Conservation (phyloP, 192 early-diverging fungal genomes). For the Paraglomus occultum region DNA sequence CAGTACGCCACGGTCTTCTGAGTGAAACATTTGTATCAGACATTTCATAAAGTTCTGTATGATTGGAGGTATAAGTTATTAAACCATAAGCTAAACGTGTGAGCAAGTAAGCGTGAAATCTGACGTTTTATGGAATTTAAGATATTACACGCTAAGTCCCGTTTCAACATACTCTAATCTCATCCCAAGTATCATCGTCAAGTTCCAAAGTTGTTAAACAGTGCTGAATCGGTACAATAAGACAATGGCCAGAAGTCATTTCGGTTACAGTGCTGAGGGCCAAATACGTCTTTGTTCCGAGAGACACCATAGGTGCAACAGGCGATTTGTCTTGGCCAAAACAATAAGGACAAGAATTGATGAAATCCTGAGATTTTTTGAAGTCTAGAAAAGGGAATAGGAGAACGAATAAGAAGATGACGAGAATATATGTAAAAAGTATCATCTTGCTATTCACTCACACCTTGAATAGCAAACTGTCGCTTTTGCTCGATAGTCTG, state of each 20-base stretch:
- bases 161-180: conserved; percentile 68
- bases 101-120: neutral
- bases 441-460: neutral
- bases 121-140: neutral
- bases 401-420: conserved; percentile 4
- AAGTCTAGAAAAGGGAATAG: conserved; percentile 51
- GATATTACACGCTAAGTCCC: neutral
- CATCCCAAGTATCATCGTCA: conserved; percentile 92
- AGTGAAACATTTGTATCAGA: conserved; percentile 84
- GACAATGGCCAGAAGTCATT: conserved; percentile 82
- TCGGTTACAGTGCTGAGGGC: conserved; percentile 71
- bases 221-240: conserved; percentile 91
- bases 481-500: conserved; percentile 65
- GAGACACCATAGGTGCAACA: conserved; percentile 64
- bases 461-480: conserved; percentile 59
- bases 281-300: conserved; percentile 78
- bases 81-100: no score
- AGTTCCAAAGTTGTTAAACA: conserved; percentile 76
- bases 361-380: conserved; percentile 57
- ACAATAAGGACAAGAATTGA: conserved; percentile 77
- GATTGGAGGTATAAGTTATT: neutral
- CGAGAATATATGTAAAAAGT: neutral
- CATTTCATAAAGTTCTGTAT: conserved; percentile 91
- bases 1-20: conserved; percentile 61
- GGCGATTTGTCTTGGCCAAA: conserved; percentile 70